Base-by-base conservation (phyloP, 768 basidiomycete genomes). In the Boletus sp. region DNA sequence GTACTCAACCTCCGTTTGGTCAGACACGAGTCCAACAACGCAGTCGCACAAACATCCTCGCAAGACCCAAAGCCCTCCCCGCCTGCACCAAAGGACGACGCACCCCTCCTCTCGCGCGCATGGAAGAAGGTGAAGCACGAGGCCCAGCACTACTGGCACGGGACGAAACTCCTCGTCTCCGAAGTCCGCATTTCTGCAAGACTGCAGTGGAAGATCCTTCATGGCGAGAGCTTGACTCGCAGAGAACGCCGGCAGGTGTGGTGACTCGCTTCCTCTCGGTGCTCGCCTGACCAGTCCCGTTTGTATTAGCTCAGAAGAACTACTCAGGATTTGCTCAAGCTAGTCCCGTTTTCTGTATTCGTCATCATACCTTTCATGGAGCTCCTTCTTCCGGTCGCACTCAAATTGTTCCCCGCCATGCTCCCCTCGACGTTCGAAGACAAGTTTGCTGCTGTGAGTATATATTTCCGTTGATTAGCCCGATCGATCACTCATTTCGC, bases 361-460 rank as follows among this genome's bases (percentile, higher is more conserved):
- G 70, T 98, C 60, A 79, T 97, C 65, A 92, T 99, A 3, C 97
- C 97, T 1, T 98, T 98, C 80, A 98, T 98, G 96, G 97, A 98
- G 70, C 71, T 99, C 17, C 80, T 99, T 5, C 83, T 99, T 3
- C 97, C 97, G 2, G 92, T 99, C 40, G 95, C 94, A 0, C 81
- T 99, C 62, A 97, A 96, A 72, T 75, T 99, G 44, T 99, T 99
- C 82, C 97, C 97, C 14, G 98, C 91, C 73, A 98, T 98, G 94
- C 83, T 99, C 6, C 97, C 97, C 0, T 95, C 92, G 0, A 99
- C 97, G 0, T 98, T 99, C 61, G 94, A 98, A 70, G 96, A 98
- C 77, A 95, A 96, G 73, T 97, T 87, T 67, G 88, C 94, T 41
- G 93, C 92, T 52, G 94, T 92, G 64, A 59, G 84, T 76, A 20